These are phyloP conservation scores for Trapa bicornis DNA, from an alignment of 345 rosid genomes.

Conservation along the genomic window DNA sequence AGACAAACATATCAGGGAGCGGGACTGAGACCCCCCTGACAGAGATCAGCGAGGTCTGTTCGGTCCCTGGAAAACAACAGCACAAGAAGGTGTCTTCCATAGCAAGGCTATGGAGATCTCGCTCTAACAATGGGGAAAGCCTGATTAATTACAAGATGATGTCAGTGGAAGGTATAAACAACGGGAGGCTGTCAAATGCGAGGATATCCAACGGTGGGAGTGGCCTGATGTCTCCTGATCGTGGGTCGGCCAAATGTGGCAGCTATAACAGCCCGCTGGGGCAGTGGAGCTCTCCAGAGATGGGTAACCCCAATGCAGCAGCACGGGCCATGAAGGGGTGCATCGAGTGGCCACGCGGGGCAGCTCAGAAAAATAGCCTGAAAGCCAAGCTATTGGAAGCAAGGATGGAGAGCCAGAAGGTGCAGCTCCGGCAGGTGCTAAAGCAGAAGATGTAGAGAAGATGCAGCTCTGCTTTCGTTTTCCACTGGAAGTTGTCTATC, in stretches of 20 bases:
- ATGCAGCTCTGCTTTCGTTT: neutral
- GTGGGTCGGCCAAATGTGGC: slow-evolving; percentile 48
- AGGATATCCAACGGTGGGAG: slow-evolving; percentile 54
- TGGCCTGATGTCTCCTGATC: slow-evolving; percentile 41
- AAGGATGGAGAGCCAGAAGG: slow-evolving; percentile 71
- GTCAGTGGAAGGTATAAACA: slow-evolving; percentile 44
- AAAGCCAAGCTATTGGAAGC: slow-evolving; percentile 94
- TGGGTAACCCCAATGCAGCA: slow-evolving; percentile 49
- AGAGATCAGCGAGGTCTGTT: slow-evolving; percentile 55
- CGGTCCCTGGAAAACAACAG: slow-evolving; percentile 37
- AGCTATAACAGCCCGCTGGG: slow-evolving; percentile 30
- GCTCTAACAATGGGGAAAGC: slow-evolving; percentile 40
- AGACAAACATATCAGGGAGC: slow-evolving; percentile 39
- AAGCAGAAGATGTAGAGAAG: slow-evolving; percentile 63
- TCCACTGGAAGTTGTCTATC: neutral
- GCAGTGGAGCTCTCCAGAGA: slow-evolving; percentile 84
- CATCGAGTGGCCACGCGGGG: slow-evolving; percentile 87
- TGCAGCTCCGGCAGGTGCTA: slow-evolving; percentile 77
- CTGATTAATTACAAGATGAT: slow-evolving; percentile 42
- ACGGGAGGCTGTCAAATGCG: slow-evolving; percentile 59
- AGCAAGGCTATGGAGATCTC: slow-evolving; percentile 63
- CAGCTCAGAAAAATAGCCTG: slow-evolving; percentile 58
- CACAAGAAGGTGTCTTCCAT: slow-evolving; percentile 59
- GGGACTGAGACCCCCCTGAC: slow-evolving; percentile 47
- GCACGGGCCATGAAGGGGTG: slow-evolving; percentile 88